Evolutionary conservation across 2,329 filamentous ascomycete genomes (phyloP), one percentile per base, ranked within the genome.

Genomic region (Diaporthe citriasiana): DNA sequence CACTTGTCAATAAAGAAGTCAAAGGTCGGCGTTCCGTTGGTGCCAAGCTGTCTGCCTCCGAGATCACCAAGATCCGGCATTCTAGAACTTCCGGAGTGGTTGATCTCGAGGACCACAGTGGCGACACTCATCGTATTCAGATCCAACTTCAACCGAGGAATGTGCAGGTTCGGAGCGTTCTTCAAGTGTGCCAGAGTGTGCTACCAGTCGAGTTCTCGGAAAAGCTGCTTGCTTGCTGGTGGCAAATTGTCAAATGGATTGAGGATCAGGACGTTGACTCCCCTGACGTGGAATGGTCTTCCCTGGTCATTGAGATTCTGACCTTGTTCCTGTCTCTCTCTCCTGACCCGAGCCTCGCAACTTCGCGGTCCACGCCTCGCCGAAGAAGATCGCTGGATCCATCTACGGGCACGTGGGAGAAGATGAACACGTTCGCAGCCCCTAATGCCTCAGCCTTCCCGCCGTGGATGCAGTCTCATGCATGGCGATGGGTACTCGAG

Each of bases 401-500:
- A 19, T 72, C 74, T 12, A 33, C 63, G n/a, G 74, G 69, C 4
- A 74, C 53, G 35, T 75, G 71, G 47, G 86, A 84, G 66, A 80
- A 82, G 0, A 83, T 91, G 79, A 85, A 87, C 70, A 76, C 78
- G 17, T 82, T 84, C 22, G 87, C 89, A 76, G 83, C 84, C 15
- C 82, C 84, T 4, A 88, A 87, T 71, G 86, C 88, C 2, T 80
- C 86, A 5, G 85, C 85, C 1, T 88, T 84, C 74, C 87, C 90
- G 0, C 73, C 84, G 5, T 92, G 90, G 90, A 85, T 92, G 84
- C 88, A 90, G 77, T 90, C 86, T 74, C 84, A 85, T 70, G 89
- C 90, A 2, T 96, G 94, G 94, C 87, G 90, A 51, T 95, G 93
- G 93, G 87, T 93, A 55, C 82, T 91, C 70, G 90, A 93, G 73